Conservation (phyloP, 352 stramenopile species). For the Pythium phragmitis region DNA sequence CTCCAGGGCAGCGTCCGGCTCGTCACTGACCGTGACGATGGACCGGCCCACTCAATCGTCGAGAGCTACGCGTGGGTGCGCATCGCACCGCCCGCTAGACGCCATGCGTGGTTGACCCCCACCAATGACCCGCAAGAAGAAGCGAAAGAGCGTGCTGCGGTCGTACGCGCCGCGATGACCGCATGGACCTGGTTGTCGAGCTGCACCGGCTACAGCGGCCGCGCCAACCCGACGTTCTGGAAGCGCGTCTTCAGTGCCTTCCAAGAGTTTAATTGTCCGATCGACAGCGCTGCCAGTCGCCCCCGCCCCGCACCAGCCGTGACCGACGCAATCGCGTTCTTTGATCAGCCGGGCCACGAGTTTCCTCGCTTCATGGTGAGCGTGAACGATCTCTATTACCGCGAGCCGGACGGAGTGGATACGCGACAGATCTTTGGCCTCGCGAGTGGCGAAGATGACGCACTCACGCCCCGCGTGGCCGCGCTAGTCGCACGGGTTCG, state of each 20-base stretch:
- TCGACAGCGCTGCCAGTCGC: not conserved
- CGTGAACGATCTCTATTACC: not conserved
- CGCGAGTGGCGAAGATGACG: not conserved
- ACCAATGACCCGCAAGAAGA: not conserved
- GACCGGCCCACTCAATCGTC: not conserved
- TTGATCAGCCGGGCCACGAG: not conserved
- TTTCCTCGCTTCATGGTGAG: slow-evolving; percentile 9
- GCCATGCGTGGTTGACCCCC: not conserved
- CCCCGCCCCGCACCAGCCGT: not conserved
- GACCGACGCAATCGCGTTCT: not conserved
- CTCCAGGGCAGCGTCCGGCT: slow-evolving; percentile 7
- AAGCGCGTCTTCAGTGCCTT: slow-evolving; percentile 6
- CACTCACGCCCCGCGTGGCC: not conserved
- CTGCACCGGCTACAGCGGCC: slow-evolving; percentile 8
- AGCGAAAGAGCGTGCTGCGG: not conserved
- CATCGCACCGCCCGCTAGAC: not conserved
- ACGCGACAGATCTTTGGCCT: not conserved
- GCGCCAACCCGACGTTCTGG: slow-evolving; percentile 11
- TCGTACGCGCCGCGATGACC: not conserved
- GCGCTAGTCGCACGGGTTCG: not conserved
- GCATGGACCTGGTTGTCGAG: not conserved
- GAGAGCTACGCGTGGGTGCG: slow-evolving; percentile 17
- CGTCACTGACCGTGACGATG: not conserved
- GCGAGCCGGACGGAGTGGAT: not conserved
- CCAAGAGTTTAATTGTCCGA: not conserved